phyloP scores from a whole-genome alignment of 768 basidiomycete genomes.

The Scleroderma bovista region DNA sequence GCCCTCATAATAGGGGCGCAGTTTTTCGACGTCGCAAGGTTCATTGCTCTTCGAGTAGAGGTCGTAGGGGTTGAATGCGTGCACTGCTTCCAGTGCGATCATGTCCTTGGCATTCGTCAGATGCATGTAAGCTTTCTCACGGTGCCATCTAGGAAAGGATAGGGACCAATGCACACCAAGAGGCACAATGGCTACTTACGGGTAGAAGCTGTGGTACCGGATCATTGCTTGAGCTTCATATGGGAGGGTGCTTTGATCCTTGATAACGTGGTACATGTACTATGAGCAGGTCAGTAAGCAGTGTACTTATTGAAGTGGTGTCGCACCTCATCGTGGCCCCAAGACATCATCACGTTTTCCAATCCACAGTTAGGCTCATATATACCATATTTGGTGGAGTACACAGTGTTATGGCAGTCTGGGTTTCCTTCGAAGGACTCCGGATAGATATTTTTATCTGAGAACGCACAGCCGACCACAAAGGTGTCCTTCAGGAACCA shows the following conservation, averaged over 20 bases:
- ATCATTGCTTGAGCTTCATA: slow-evolving; percentile 86
- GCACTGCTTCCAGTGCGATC: slow-evolving; percentile 63
- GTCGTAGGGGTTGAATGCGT: slow-evolving; percentile 91
- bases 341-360: slow-evolving; percentile 83
- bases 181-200: slow-evolving; percentile 37
- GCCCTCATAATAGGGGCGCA: slow-evolving; percentile 78
- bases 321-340: slow-evolving; percentile 86
- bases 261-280: slow-evolving; percentile 83
- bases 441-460: slow-evolving; percentile 77
- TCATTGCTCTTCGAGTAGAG: slow-evolving; percentile 87
- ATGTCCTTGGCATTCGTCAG: slow-evolving; percentile 70
- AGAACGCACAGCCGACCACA: slow-evolving; percentile 82
- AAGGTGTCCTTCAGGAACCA: slow-evolving; percentile 52
- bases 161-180: background rate
- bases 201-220: slow-evolving; percentile 93
- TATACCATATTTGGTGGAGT: slow-evolving; percentile 68
- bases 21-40: slow-evolving; percentile 50
- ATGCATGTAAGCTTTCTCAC: slow-evolving; percentile 79
- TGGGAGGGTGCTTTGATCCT: slow-evolving; percentile 77
- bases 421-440: slow-evolving; percentile 75
- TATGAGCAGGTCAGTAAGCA: slow-evolving; percentile 22
- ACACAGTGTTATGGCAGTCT: slow-evolving; percentile 57
- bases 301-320: background rate
- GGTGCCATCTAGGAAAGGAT: slow-evolving; percentile 59
- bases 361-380: slow-evolving; percentile 77